Conservation (phyloP, 2,329 filamentous ascomycete species). For the Fusarium palustre region DNA sequence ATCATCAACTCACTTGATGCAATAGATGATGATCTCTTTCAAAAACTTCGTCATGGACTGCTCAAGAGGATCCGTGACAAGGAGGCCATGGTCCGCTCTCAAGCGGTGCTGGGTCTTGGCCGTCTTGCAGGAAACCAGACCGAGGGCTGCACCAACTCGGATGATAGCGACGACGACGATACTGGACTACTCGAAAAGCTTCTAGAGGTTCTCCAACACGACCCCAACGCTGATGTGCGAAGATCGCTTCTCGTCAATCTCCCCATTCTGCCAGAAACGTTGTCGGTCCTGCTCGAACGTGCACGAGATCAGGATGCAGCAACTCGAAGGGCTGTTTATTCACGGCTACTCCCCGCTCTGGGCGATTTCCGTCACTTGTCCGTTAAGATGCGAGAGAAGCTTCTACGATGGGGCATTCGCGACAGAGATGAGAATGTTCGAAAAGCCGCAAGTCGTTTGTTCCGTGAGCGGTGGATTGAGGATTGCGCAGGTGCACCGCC, state of each 20-base stretch:
- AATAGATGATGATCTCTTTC: conserved; percentile 92
- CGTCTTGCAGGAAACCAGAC: conserved; percentile 83
- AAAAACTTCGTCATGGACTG: conserved; percentile 81
- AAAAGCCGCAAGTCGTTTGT: conserved; percentile 89
- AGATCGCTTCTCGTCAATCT: conserved; percentile 89
- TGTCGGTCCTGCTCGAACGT: conserved; percentile 89
- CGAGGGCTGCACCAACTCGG: conserved; percentile 75
- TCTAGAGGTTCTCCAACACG: conserved; percentile 89
- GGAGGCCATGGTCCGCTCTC: conserved; percentile 89
- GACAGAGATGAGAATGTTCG: conserved; percentile 95
- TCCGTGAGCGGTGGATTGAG: conserved; percentile 97
- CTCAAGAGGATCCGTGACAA: conserved; percentile 92
- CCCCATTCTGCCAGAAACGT: conserved; percentile 83
- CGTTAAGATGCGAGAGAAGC: conserved; percentile 92
- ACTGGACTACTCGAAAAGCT: conserved; percentile 84
- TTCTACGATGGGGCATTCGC: conserved; percentile 92
- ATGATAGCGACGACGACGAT: conserved; percentile 75
- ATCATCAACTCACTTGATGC: conserved; percentile 92
- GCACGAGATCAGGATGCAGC: conserved; percentile 88
- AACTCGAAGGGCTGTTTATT: conserved; percentile 87
- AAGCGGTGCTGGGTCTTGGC: conserved; percentile 91
- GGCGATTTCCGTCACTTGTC: conserved; percentile 96
- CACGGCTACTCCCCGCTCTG: conserved; percentile 84
- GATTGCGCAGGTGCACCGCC: conserved; percentile 81
- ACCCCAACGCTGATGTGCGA: conserved; percentile 92